Percentiles rank a stretch among this genome's conserved stretches.
Evolutionary conservation across 345 rosid genomes (phyloP).

Genomic region (Eutrema heterophyllum): DNA sequence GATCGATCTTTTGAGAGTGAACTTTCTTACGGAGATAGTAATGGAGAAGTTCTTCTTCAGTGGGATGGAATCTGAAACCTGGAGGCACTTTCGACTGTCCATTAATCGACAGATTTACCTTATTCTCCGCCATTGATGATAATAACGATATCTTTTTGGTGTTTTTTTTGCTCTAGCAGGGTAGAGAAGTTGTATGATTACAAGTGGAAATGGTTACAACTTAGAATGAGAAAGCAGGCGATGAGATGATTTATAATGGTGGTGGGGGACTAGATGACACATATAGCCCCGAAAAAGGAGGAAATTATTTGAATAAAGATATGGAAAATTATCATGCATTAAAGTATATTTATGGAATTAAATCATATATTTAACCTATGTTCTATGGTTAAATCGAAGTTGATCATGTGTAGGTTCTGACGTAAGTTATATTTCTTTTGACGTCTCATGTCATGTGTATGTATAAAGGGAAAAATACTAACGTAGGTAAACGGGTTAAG

Average conservation of each 20-base stretch:
- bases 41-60: constrained; percentile 95
- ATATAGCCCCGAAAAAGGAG: not conserved
- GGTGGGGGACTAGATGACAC: constrained; percentile 42
- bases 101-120: constrained; percentile 77
- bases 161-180: not conserved
- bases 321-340: constrained; percentile 7
- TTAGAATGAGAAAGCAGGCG: constrained; percentile 13
- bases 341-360: constrained; percentile 20
- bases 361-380: not conserved
- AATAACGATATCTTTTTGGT: not conserved
- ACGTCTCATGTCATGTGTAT: constrained; percentile 8
- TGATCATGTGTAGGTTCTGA: constrained; percentile 7
- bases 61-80: constrained; percentile 97
- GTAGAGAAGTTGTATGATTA: constrained; percentile 32
- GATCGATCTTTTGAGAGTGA: constrained; percentile 76
- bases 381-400: constrained; percentile 5
- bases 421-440: constrained; percentile 14
- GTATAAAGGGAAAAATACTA: constrained; percentile 1
- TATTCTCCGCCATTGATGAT: constrained; percentile 41
- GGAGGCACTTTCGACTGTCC: constrained; percentile 98
- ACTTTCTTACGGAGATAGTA: constrained; percentile 93
- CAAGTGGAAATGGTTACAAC: constrained; percentile 48
- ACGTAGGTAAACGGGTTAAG: not conserved
- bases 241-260: constrained; percentile 69
- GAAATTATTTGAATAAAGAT: constrained; percentile 16